Conservation (phyloP, 2,329 filamentous ascomycete species). For the Aspergillus sojae region DNA sequence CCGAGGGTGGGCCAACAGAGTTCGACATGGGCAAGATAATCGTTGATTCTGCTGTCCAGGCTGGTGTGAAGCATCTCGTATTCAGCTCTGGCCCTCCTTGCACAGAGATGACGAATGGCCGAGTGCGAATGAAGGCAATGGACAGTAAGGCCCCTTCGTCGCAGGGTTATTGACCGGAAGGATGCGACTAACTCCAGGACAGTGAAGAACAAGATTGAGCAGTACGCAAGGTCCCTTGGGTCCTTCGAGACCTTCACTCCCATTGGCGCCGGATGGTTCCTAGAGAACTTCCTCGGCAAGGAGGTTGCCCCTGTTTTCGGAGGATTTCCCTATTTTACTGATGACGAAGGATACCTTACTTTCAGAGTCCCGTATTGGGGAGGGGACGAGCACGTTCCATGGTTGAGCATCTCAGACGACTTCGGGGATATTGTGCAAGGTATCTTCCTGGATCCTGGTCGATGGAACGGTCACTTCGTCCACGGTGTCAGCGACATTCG, state of each 20-base stretch:
- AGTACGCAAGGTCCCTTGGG: neutral
- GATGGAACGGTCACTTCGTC: slow-evolving; percentile 40
- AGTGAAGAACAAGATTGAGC: neutral
- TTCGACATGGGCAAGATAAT: slow-evolving; percentile 40
- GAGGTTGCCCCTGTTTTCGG: slow-evolving; percentile 42
- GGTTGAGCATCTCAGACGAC: slow-evolving; percentile 45
- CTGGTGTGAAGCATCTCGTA: slow-evolving; percentile 40
- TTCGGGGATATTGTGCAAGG: slow-evolving; percentile 53
- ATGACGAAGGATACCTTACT: slow-evolving; percentile 42
- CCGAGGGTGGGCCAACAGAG: slow-evolving; percentile 30
- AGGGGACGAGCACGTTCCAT: slow-evolving; percentile 42
- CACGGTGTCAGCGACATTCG: slow-evolving; percentile 43
- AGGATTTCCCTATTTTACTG: slow-evolving; percentile 43
- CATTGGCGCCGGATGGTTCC: slow-evolving; percentile 46
- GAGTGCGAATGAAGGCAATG: slow-evolving; percentile 33
- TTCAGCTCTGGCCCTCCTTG: slow-evolving; percentile 40
- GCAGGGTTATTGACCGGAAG: neutral
- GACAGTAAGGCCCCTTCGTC: slow-evolving; percentile 31
- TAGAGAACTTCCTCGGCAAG: slow-evolving; percentile 45
- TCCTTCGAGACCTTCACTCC: neutral
- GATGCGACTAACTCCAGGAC: neutral
- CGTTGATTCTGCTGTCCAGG: slow-evolving; percentile 36
- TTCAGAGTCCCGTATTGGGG: slow-evolving; percentile 44
- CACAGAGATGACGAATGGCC: slow-evolving; percentile 37
- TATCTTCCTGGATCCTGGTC: slow-evolving; percentile 44